phyloP scores from a whole-genome alignment of 1,139 yeast species.

The Protomyces pachydermus region DNA sequence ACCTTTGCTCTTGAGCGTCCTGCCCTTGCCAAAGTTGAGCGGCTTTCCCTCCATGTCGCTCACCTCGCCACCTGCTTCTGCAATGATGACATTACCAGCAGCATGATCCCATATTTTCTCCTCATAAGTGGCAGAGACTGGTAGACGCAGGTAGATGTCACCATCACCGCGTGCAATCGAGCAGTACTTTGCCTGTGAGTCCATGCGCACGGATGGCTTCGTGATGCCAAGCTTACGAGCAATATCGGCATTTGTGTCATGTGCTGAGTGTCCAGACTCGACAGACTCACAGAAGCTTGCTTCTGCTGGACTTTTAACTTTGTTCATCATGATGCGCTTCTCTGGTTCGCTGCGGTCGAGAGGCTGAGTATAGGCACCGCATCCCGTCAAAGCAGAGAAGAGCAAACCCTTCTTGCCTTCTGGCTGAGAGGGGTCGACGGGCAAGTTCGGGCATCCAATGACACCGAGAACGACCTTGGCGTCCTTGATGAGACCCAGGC shows the following conservation, averaged over 20 bases:
- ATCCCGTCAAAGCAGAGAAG: slow-evolving; percentile 68
- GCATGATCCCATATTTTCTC: slow-evolving; percentile 99
- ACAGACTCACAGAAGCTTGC: slow-evolving; percentile 88
- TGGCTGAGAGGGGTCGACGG: slow-evolving; percentile 46
- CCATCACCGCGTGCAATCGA: slow-evolving; percentile 87
- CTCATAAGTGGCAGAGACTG: slow-evolving; percentile 66
- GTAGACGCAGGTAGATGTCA: slow-evolving; percentile 83
- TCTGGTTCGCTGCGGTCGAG: slow-evolving; percentile 27
- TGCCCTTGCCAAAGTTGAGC: slow-evolving; percentile 81
- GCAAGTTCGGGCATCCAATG: slow-evolving; percentile 91
- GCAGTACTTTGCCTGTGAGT: slow-evolving; percentile 94
- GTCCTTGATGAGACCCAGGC: slow-evolving; percentile 80
- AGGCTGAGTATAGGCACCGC: slow-evolving; percentile 53
- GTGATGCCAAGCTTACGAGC: slow-evolving; percentile 65
- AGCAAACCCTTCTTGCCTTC: slow-evolving; percentile 52
- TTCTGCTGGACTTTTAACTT: slow-evolving; percentile 39
- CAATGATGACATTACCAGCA: slow-evolving; percentile 79
- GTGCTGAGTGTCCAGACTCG: slow-evolving; percentile 94
- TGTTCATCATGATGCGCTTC: slow-evolving; percentile 38
- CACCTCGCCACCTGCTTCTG: slow-evolving; percentile 88
- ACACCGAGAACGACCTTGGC: slow-evolving; percentile 84
- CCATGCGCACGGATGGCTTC: slow-evolving; percentile 51
- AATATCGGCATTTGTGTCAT: slow-evolving; percentile 74
- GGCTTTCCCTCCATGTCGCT: slow-evolving; percentile 70
- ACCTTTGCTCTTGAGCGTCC: slow-evolving; percentile 76